Percentiles rank a stretch among this genome's conserved stretches.
phyloP scores from a whole-genome alignment of 2,329 filamentous ascomycete species.

The Exophiala bonariae region DNA sequence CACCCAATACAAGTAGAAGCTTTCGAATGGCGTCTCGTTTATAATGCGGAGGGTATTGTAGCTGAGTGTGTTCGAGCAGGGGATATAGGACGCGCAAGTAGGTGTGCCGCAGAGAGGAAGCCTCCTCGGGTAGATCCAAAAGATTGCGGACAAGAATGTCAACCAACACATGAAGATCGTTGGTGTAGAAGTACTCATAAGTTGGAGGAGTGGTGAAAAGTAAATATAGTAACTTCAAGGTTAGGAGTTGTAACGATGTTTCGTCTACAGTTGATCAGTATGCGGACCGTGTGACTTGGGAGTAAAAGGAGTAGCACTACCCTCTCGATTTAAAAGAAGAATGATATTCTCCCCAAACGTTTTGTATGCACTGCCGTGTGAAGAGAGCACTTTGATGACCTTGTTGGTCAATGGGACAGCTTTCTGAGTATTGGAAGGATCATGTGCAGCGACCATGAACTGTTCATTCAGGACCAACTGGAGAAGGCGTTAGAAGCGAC shows the following conservation, averaged over 20 bases:
- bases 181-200: slow-evolving; percentile 98
- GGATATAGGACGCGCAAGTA: slow-evolving; percentile 93
- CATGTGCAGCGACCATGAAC: slow-evolving; percentile 79
- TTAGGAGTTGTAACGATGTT: slow-evolving; percentile 91
- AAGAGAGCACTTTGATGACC: slow-evolving; percentile 85
- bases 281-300: neutral
- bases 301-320: slow-evolving; percentile 32
- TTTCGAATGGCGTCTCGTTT: slow-evolving; percentile 82
- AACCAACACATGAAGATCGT: slow-evolving; percentile 88
- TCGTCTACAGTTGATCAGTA: slow-evolving; percentile 55
- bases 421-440: slow-evolving; percentile 38
- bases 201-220: slow-evolving; percentile 90
- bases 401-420: slow-evolving; percentile 75
- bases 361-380: slow-evolving; percentile 77
- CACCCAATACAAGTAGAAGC: slow-evolving; percentile 70
- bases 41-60: slow-evolving; percentile 83
- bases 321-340: slow-evolving; percentile 88
- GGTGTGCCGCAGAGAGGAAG: slow-evolving; percentile 73
- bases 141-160: slow-evolving; percentile 96
- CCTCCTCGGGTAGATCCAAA: slow-evolving; percentile 89
- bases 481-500: slow-evolving; percentile 21
- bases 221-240: slow-evolving; percentile 91
- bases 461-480: slow-evolving; percentile 96
- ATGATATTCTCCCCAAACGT: slow-evolving; percentile 99
- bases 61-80: slow-evolving; percentile 85